Evolutionary conservation across 1,284 basidiomycete species (phyloP).

Genomic region (Ceratobasidium sp.): DNA sequence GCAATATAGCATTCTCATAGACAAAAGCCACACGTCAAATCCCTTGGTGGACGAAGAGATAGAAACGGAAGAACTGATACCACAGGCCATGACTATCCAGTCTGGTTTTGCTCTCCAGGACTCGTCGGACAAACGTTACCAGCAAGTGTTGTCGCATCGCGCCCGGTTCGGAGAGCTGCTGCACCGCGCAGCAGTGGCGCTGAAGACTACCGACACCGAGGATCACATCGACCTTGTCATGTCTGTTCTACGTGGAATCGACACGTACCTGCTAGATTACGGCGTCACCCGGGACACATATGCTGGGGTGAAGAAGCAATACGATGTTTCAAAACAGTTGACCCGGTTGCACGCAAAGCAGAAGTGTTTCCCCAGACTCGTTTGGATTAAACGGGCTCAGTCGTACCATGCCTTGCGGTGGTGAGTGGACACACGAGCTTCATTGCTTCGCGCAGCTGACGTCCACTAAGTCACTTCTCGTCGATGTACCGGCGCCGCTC

Average conservation of each 20-base stretch:
- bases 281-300: conserved; percentile 70
- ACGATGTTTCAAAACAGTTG: conserved; percentile 70
- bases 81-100: conserved; percentile 70
- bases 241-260: conserved; percentile 73
- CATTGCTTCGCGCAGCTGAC: not conserved
- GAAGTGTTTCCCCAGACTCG: conserved; percentile 76
- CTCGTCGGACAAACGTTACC: conserved; percentile 79
- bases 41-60: conserved; percentile 15
- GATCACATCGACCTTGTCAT: conserved; percentile 94
- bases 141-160: conserved; percentile 70
- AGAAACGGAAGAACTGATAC: conserved; percentile 62
- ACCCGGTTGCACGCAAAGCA: conserved; percentile 78
- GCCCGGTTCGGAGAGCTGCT: conserved; percentile 76
- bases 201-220: conserved; percentile 66
- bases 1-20: conserved; percentile 10
- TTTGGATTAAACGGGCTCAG: conserved; percentile 84
- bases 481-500: conserved; percentile 79
- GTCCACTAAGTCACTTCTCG: conserved; percentile 48
- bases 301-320: conserved; percentile 73
- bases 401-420: conserved; percentile 71
- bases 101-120: conserved; percentile 83
- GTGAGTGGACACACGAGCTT: conserved; percentile 51
- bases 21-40: conserved; percentile 21
- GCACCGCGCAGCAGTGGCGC: conserved; percentile 73
- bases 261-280: conserved; percentile 79